Evolutionary conservation across 306 rosid species (phyloP).

Genomic region (Luffa acutangula): DNA sequence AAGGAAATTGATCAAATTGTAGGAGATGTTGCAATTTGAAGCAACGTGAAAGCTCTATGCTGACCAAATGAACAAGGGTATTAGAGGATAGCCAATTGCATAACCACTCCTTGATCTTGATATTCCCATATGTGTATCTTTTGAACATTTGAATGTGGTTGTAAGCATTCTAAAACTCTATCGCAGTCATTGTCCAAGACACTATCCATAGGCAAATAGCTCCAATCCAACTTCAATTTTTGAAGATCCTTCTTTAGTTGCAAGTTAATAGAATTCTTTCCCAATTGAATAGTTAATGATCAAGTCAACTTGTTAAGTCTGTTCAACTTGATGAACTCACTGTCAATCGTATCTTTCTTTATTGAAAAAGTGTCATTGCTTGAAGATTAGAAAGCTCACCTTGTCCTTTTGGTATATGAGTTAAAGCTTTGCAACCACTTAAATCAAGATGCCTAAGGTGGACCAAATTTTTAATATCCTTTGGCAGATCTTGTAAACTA

Average conservation of each 20-base stretch:
- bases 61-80: not conserved
- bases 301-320: not conserved
- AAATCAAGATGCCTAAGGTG: conserved; percentile 10
- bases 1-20: not conserved
- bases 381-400: not conserved
- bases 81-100: not conserved
- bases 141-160: not conserved
- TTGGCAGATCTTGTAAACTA: not conserved
- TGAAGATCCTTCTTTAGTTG: not conserved
- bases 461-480: not conserved
- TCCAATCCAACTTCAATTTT: not conserved
- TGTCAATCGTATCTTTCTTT: no score
- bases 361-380: not conserved
- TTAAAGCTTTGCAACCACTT: not conserved
- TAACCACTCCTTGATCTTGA: not conserved
- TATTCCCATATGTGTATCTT: not conserved
- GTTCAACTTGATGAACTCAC: not conserved
- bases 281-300: not conserved
- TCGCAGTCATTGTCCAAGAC: not conserved
- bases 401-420: conserved; percentile 8
- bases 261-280: not conserved
- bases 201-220: not conserved
- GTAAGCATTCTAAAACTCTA: not conserved
- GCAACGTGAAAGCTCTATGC: not conserved
- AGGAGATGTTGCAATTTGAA: not conserved